Base-by-base conservation (phyloP, 768 basidiomycete species). In the Amanita muscaria region DNA sequence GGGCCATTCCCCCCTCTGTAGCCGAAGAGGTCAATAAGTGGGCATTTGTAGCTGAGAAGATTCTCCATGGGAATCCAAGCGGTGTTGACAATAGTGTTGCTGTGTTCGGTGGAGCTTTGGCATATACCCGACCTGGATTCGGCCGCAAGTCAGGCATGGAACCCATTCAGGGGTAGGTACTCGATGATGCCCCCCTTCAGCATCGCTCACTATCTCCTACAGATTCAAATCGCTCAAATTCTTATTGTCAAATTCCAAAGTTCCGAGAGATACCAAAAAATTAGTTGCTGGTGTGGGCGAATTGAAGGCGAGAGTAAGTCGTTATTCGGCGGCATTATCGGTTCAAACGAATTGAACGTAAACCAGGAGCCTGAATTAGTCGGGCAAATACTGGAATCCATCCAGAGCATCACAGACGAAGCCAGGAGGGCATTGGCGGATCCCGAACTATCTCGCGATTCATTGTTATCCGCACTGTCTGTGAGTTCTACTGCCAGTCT, bases 81-180 rank as follows among this genome's bases (percentile, higher is more conserved):
- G 96, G 96, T 7, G 87, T 99, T 18, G 96, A 99, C 61, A 98
- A 99, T 61, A 87, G 92, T 15, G 89, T 97, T 27, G 76, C 88
- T 12, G 86, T 91, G 1, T 87, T 83, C 56, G 96, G 96, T 15
- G 94, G 94, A 38, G 96, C 91, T 21, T 69, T 98, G 52, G 79
- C 83, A 15, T 99, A 94, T 65, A 88, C 84, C 14, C 78, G 87
- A 45, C 69, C 88, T 53, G 81, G 85, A 48, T 88, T 84, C 50
- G 79, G 74, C 40, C 80, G 69, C 65, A 79, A 80, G 61, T 77
- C 82, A 49, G 87, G 88, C 24, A 85, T 97, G 82, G 82, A 89
- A 60, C 64, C 71, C 4, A 81, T 96, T 49, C 77, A 86, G 51
- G 90, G 91, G 88, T 92, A 59, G 62, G 81, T 63, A 21, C 19